phyloP scores from a whole-genome alignment of 164 flowering plant species.

The Paratinospora sagittata region DNA sequence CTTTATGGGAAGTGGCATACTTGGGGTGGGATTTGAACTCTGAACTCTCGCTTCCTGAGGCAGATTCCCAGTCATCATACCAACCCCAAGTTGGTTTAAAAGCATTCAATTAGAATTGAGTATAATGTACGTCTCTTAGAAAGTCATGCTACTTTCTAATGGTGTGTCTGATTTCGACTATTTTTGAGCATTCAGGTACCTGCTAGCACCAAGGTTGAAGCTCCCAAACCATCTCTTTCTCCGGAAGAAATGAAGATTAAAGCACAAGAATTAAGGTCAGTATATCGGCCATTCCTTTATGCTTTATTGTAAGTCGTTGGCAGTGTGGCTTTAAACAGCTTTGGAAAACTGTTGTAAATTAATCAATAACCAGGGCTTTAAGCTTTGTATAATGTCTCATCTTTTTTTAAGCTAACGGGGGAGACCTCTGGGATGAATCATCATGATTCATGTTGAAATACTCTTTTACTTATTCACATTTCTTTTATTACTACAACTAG shows the following conservation, averaged over 20 bases:
- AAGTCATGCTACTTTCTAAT: neutral
- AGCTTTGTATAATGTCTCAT: neutral
- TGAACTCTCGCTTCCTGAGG: too few species aligned
- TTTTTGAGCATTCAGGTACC: slow-evolving; percentile 45
- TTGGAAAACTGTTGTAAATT: too few species aligned
- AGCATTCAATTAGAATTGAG: neutral
- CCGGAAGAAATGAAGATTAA: slow-evolving; percentile 84
- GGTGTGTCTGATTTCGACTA: neutral
- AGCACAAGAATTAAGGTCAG: slow-evolving; percentile 83
- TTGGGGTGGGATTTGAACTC: too few species aligned
- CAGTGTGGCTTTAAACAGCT: too few species aligned
- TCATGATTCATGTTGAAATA: neutral
- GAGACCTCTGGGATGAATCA: neutral
- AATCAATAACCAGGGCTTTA: neutral
- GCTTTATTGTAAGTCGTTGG: neutral
- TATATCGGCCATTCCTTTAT: slow-evolving; percentile 1
- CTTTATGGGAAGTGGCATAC: too few species aligned
- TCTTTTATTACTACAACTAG: neutral
- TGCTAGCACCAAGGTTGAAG: slow-evolving; percentile 47
- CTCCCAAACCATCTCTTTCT: slow-evolving; percentile 71
- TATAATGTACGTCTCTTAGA: neutral
- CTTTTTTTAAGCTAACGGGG: neutral
- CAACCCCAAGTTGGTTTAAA: too few species aligned
- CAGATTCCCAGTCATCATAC: too few species aligned
- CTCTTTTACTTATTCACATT: neutral